Percentiles rank a stretch among this genome's conserved stretches.
Evolutionary conservation across 1,284 basidiomycete species (phyloP).

Genomic region (Leccinum cinnamomeum): DNA sequence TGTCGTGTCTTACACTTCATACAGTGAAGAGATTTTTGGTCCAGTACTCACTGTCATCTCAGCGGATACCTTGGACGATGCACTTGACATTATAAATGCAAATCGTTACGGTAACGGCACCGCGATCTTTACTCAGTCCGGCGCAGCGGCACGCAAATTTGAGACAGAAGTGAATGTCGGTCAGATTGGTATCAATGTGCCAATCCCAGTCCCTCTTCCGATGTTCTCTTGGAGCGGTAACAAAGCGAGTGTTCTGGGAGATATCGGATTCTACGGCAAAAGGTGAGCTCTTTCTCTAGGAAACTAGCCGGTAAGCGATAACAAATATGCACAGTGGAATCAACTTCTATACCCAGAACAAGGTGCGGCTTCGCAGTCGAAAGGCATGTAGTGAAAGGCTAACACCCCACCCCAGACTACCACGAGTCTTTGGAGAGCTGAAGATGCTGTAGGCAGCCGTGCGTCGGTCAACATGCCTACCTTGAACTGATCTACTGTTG

Average conservation of each 20-base stretch:
- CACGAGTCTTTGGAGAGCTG: slow-evolving; percentile 80
- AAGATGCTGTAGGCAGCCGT: slow-evolving; percentile 75
- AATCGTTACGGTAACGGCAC: slow-evolving; percentile 94
- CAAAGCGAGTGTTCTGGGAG: slow-evolving; percentile 87
- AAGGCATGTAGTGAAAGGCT: neutral
- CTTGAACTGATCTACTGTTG: slow-evolving; percentile 21
- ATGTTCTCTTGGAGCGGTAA: slow-evolving; percentile 96
- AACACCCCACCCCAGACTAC: slow-evolving; percentile 54
- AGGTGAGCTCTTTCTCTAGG: slow-evolving; percentile 42
- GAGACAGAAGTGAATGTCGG: slow-evolving; percentile 89
- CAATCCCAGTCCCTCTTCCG: slow-evolving; percentile 86
- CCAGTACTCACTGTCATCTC: slow-evolving; percentile 83
- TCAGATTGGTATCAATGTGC: slow-evolving; percentile 90
- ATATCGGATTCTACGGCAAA: slow-evolving; percentile 89
- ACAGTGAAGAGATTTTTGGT: slow-evolving; percentile 93
- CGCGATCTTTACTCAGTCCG: slow-evolving; percentile 96
- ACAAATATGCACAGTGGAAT: slow-evolving; percentile 55
- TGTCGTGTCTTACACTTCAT: slow-evolving; percentile 5
- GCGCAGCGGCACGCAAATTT: slow-evolving; percentile 94
- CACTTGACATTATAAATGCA: slow-evolving; percentile 84
- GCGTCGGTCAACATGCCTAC: slow-evolving; percentile 86
- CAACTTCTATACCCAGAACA: slow-evolving; percentile 91
- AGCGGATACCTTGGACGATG: slow-evolving; percentile 89
- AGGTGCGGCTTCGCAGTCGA: slow-evolving; percentile 43
- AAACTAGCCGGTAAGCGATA: neutral